These are phyloP conservation scores for slime mould (Dictyostelium discoideum) DNA, from an alignment of 78 protist genomes.

Conservation along the genomic window dicty_2.7 NC_007089.4:1010501-1011000, in stretches of 20 bases:
- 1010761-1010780: constrained; percentile 34
- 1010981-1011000: background rate
- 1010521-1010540: background rate
- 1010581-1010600: background rate
- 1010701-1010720: constrained; percentile 61
- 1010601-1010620: background rate
- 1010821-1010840: constrained; percentile 69
- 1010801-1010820: constrained; percentile 49
- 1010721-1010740: constrained; percentile 40
- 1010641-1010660: constrained; percentile 52
- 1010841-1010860: constrained; percentile 15
- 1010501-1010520: background rate
- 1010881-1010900: constrained; percentile 33
- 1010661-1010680: constrained; percentile 38
- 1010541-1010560: background rate
- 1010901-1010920: background rate
- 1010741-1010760: constrained; percentile 56
- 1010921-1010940: background rate
- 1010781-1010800: constrained; percentile 16
- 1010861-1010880: constrained; percentile 41
- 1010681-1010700: constrained; percentile 74
- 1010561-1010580: background rate
- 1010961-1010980: background rate
- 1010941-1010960: background rate
- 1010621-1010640: background rate